phyloP scores from a whole-genome alignment of 2,329 filamentous ascomycete species.

The Exophiala sp. region DNA sequence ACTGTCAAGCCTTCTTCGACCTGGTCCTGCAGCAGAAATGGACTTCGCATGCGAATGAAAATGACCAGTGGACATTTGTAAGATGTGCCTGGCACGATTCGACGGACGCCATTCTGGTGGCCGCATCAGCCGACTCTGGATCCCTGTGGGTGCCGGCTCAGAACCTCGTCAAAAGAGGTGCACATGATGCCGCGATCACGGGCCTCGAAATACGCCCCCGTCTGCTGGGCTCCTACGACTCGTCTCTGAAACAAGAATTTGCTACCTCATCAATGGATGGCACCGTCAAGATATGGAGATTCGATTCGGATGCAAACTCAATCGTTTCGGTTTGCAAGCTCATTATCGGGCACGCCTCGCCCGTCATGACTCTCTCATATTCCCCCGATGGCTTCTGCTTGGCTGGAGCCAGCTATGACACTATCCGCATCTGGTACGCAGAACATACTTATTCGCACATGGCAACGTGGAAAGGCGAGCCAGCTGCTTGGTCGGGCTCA shows the following conservation, averaged over 20 bases:
- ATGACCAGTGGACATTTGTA: slow-evolving; percentile 42
- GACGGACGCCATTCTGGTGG: slow-evolving; percentile 36
- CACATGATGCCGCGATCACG: slow-evolving; percentile 43
- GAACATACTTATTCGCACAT: slow-evolving; percentile 43
- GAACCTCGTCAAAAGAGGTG: slow-evolving; percentile 37
- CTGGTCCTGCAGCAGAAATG: slow-evolving; percentile 24
- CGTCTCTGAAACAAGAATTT: slow-evolving; percentile 33
- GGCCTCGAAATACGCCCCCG: slow-evolving; percentile 40
- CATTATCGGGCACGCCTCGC: slow-evolving; percentile 27
- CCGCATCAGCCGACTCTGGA: slow-evolving; percentile 38
- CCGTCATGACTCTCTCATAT: slow-evolving; percentile 43
- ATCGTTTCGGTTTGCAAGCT: slow-evolving; percentile 25
- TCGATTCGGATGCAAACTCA: slow-evolving; percentile 12
- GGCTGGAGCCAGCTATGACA: slow-evolving; percentile 43
- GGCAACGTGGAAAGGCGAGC: slow-evolving; percentile 36
- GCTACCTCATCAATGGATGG: slow-evolving; percentile 46
- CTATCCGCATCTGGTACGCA: slow-evolving; percentile 46
- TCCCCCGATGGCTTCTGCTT: slow-evolving; percentile 48
- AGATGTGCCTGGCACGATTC: slow-evolving; percentile 33
- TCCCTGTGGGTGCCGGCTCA: slow-evolving; percentile 46
- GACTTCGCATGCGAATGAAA: slow-evolving; percentile 12
- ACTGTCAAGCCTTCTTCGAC: slow-evolving; percentile 22
- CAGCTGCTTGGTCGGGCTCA: slow-evolving; percentile 27
- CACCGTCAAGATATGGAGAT: slow-evolving; percentile 43
- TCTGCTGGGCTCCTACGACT: slow-evolving; percentile 22